Base-by-base conservation (phyloP, 257 asterid species). In the Jaltomata sinuosa region DNA sequence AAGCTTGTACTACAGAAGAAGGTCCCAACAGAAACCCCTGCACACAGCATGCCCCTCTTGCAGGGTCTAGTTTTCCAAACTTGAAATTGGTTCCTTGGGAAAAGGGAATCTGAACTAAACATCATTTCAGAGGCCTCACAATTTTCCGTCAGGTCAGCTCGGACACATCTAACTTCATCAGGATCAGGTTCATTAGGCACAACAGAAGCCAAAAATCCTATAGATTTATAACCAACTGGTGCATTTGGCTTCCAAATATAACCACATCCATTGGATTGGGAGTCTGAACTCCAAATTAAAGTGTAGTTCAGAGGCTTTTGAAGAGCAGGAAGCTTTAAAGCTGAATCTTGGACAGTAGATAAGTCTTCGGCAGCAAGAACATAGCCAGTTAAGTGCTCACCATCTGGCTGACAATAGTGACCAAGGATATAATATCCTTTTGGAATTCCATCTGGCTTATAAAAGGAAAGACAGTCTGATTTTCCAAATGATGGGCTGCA, bases 201-300 rank as follows among this genome's bases (percentile, higher is more conserved):
- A 19, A 71, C 81, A 34, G 97, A 90, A 22, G 88, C 97, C 69
- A 94, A 87, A 62, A 88, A 91, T 21, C 98, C 99, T 89, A 85
- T 85, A 1, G 98, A 71, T 68, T 88, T 92, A 82, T 95, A 95
- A 62, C 97, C 98, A 32, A 21, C 49, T 0, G 97, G 97, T 54
- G 97, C 92, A 90, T 89, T 92, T 40, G 98, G 99, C 29, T 91
- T 89, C 98, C 99, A 95, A 86, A 95, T 83, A 68, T 84, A 91
- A 87, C 96, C 97, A n/a, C 77, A 29, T 61, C 90, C 94, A 69
- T 90, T 80, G 55, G 82, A 84, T 57, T 12, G 36, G 81, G 91
- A 90, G 45, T 85, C 82, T 14, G 88, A 83, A 76, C 87, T 89
- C 93, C 94, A 94, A 18, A 93, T 84, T 68, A 93, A 85, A 21